Evolutionary conservation across 148 eudicot genomes (phyloP), one percentile per base, ranked within the genome.

Genomic region (Cornus controversa): DNA sequence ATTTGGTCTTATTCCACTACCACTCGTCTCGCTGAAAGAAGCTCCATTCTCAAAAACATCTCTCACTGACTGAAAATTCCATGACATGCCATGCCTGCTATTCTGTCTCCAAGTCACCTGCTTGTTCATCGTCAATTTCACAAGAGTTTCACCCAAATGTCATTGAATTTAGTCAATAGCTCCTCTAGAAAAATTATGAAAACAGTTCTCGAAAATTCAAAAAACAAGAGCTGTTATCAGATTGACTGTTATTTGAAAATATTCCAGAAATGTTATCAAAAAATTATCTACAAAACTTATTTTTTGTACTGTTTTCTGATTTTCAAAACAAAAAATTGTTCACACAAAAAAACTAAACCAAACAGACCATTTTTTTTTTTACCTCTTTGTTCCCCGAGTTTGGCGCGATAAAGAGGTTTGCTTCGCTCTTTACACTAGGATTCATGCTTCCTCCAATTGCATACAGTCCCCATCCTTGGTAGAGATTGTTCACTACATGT

Each of bases 361-460:
- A 40, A 6, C 45, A 4, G 10, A 40, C 1, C 10, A 40, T 40
- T 40, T 40, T 4, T 25, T 65, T 66, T 22, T 3, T 62, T 85
- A 93, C 97, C 93, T 93, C 90, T 80, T 93, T 93, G 18, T 87
- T 83, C 65, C 72, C 85, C 28, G 75, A 25, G 76, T 81, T 15
- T 45, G 91, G 90, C 25, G 98, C 98, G 27, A 89, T 85, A 71
- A 94, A 94, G 28, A 87, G 84, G 84, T 94, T 94, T 60, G 94
- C 91, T 74, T 94, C 87, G 24, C 94, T 92, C 85, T 87, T 90
- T 36, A 94, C 74, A 54, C 92, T 89, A 8, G 98, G 98, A 74
- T 91, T 89, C 89, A 87, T 87, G 92, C 94, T 92, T 67, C 98
- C 98, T 57, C 98, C 98, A 3, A 94, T 90, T 78, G 98, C 98